Conservation (phyloP, 2,329 filamentous ascomycete genomes). For the Piedraia hortae region DNA sequence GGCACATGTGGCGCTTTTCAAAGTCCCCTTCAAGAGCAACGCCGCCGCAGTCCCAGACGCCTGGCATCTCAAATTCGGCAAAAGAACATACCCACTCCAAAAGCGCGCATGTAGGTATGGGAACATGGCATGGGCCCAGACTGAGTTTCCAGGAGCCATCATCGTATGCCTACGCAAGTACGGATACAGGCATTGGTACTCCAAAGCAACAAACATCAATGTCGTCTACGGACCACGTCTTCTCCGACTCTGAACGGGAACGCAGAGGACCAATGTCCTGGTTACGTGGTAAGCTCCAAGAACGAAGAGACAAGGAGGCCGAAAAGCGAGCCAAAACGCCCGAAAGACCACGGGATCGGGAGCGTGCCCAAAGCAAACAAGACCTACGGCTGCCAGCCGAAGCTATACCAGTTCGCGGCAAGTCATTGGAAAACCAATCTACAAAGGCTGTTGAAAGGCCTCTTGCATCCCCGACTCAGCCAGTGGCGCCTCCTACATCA, state of each 20-base stretch:
- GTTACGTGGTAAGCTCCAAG: conserved; percentile 36
- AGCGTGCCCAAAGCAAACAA: conserved; percentile 6
- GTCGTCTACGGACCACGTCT: conserved; percentile 8
- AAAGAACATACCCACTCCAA: conserved; percentile 9
- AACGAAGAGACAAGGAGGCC: conserved; percentile 25
- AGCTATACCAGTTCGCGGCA: conserved; percentile 4
- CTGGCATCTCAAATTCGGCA: conserved; percentile 5
- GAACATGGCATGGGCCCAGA: conserved; percentile 5
- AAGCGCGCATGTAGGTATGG: conserved; percentile 11
- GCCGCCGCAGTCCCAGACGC: conserved; percentile 6
- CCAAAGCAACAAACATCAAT: conserved; percentile 3
- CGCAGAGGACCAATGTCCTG: conserved; percentile 35
- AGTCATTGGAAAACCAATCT: conserved; percentile 1
- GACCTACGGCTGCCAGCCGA: conserved; percentile 5
- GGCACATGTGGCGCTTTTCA: conserved; percentile 46
- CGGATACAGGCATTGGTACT: conserved; percentile 3
- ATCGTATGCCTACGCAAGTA: conserved; percentile 4
- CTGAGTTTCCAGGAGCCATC: conserved; percentile 10
- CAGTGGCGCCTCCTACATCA: too few relatives aligned
- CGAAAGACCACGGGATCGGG: conserved; percentile 10
- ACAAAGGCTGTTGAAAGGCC: too few relatives aligned
- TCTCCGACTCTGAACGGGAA: conserved; percentile 17
- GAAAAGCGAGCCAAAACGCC: conserved; percentile 18
- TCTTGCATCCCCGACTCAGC: too few relatives aligned
- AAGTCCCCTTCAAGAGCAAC: conserved; percentile 9